phyloP scores from a whole-genome alignment of 805 yeast genomes.

The Dipodascus geniculatus region DNA sequence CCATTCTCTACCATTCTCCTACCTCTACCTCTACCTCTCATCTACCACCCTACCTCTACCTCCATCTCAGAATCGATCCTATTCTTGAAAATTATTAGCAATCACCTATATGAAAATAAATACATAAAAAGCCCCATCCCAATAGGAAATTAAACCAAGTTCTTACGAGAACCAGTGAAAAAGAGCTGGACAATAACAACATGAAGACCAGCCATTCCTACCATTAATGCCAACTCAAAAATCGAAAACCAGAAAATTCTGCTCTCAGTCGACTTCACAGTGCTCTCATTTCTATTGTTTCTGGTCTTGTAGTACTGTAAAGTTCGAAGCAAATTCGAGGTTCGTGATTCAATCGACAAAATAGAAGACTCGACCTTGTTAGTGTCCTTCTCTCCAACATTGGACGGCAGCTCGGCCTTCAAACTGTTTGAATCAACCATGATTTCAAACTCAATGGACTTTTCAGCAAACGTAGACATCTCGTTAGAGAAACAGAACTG shows the following conservation, averaged over 20 bases:
- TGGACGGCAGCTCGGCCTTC: constrained; percentile 49
- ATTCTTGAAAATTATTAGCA: no score
- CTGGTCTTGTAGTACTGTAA: constrained; percentile 80
- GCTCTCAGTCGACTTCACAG: constrained; percentile 68
- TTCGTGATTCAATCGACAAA: constrained; percentile 16
- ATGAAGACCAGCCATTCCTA: constrained; percentile 65
- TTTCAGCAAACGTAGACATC: constrained; percentile 72
- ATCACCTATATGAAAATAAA: not conserved
- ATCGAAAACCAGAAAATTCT: constrained; percentile 70
- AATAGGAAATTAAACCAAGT: not conserved
- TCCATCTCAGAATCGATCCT: no score
- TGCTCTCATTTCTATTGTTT: constrained; percentile 81
- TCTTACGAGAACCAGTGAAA: constrained; percentile 35
- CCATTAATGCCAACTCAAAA: constrained; percentile 59
- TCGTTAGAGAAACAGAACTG: constrained; percentile 77
- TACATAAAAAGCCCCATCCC: not conserved
- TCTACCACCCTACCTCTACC: no score
- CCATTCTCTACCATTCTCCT: no score
- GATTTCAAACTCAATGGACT: constrained; percentile 76
- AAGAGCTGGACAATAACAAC: constrained; percentile 74
- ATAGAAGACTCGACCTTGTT: constrained; percentile 23
- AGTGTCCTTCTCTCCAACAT: constrained; percentile 20
- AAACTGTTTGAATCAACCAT: constrained; percentile 30
- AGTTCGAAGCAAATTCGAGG: constrained; percentile 22
- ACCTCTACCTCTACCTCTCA: no score